phyloP scores from a whole-genome alignment of 768 basidiomycete species.

The Amanita muscaria region DNA sequence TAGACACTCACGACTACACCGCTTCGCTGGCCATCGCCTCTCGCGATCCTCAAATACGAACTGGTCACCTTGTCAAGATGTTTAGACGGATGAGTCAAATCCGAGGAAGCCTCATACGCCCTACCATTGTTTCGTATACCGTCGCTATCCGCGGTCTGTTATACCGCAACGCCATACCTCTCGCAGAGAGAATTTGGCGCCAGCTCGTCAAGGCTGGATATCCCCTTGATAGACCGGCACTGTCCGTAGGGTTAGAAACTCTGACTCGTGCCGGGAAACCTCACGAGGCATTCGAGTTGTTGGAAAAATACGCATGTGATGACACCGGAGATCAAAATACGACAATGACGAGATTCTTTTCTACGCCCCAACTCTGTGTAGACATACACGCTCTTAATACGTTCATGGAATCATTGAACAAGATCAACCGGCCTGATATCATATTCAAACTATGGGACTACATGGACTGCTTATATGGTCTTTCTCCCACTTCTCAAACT shows the following conservation, averaged over 20 bases:
- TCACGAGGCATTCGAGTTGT: constrained; percentile 39
- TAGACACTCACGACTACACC: constrained; percentile 40
- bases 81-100: constrained; percentile 17
- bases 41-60: constrained; percentile 26
- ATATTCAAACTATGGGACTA: constrained; percentile 65
- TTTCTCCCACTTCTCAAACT: constrained; percentile 44
- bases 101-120: constrained; percentile 22
- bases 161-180: constrained; percentile 27
- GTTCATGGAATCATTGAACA: constrained; percentile 41
- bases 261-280: constrained; percentile 35
- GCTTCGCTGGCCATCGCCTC: constrained; percentile 37
- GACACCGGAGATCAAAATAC: neutral
- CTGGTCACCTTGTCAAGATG: constrained; percentile 26
- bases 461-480: constrained; percentile 47
- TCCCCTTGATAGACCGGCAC: constrained; percentile 35
- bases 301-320: constrained; percentile 31
- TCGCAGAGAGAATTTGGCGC: constrained; percentile 38
- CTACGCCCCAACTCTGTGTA: too few species aligned
- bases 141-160: constrained; percentile 47
- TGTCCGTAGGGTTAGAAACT: constrained; percentile 43
- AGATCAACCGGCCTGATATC: constrained; percentile 48
- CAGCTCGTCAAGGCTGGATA: constrained; percentile 27
- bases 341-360: too few species aligned
- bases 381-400: constrained; percentile 28
- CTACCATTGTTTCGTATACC: constrained; percentile 42